phyloP scores from a whole-genome alignment of 164 flowering plant genomes.

The Amborella trichopoda region DNA sequence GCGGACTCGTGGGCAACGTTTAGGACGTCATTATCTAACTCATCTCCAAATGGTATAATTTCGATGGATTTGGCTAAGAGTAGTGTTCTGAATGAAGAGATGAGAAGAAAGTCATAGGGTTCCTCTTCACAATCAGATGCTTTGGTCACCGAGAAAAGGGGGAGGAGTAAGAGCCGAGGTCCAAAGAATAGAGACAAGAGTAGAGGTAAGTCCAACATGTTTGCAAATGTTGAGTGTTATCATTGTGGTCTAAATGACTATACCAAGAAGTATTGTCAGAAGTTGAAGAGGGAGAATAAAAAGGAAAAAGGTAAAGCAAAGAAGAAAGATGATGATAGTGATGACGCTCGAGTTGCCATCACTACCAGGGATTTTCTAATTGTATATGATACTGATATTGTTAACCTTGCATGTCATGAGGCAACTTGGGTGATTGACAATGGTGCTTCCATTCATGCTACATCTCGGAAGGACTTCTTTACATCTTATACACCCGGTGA shows the following conservation, averaged over 20 bases:
- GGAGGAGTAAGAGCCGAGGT: background rate
- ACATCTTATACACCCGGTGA: background rate
- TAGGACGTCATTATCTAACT: background rate
- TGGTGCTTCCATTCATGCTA: conserved; percentile 1
- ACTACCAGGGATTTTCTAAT: background rate
- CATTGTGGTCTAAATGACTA: background rate
- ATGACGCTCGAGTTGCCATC: background rate
- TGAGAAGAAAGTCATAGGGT: background rate
- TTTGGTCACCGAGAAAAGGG: background rate
- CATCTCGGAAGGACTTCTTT: background rate
- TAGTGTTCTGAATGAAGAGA: background rate
- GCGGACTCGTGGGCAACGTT: background rate
- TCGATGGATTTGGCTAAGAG: background rate
- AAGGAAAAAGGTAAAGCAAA: background rate
- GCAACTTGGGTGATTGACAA: background rate
- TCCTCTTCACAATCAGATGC: background rate
- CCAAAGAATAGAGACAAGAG: background rate
- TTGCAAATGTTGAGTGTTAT: background rate
- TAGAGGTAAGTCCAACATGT: background rate
- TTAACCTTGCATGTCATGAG: background rate
- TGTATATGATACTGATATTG: background rate
- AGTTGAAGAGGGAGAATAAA: background rate
- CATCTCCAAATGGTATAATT: background rate
- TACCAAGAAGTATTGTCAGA: background rate
- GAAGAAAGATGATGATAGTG: background rate